These are phyloP conservation scores for Penicillium waksmanii DNA, from an alignment of 495 filamentous ascomycete species.

Conservation along the genomic window DNA sequence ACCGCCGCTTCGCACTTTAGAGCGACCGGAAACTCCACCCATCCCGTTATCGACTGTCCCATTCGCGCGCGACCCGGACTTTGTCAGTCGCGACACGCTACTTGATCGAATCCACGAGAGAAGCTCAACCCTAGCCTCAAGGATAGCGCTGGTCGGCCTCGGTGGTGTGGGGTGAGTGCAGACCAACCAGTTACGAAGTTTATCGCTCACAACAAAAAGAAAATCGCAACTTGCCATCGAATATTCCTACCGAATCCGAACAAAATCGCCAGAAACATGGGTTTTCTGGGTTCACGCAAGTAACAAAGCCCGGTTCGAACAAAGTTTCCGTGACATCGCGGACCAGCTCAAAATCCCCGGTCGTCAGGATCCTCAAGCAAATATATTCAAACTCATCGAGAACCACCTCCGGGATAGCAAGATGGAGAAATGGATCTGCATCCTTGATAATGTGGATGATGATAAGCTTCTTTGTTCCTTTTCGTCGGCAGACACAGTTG, in stretches of 20 bases:
- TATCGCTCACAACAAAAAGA: background rate
- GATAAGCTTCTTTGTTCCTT: background rate
- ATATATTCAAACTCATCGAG: background rate
- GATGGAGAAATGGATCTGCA: conserved; percentile 1
- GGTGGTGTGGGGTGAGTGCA: background rate
- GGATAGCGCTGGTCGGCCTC: background rate
- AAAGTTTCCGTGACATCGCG: background rate
- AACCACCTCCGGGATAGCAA: background rate
- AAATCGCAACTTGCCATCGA: conserved; percentile 2
- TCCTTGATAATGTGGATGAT: conserved; percentile 15
- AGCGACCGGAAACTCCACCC: background rate
- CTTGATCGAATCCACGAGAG: background rate
- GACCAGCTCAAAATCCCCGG: background rate
- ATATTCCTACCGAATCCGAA: background rate
- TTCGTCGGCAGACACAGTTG: too few relatives aligned
- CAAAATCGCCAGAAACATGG: background rate
- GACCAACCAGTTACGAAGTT: too few relatives aligned
- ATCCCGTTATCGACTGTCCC: background rate
- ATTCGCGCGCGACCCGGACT: background rate
- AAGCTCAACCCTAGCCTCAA: background rate
- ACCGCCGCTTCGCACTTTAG: background rate
- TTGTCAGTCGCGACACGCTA: background rate
- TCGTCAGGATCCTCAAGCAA: background rate
- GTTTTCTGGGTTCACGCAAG: background rate
- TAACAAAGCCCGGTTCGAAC: background rate